These are phyloP conservation scores for Xylaria sp. DNA, from an alignment of 2,329 filamentous ascomycete genomes.

Conservation along the genomic window DNA sequence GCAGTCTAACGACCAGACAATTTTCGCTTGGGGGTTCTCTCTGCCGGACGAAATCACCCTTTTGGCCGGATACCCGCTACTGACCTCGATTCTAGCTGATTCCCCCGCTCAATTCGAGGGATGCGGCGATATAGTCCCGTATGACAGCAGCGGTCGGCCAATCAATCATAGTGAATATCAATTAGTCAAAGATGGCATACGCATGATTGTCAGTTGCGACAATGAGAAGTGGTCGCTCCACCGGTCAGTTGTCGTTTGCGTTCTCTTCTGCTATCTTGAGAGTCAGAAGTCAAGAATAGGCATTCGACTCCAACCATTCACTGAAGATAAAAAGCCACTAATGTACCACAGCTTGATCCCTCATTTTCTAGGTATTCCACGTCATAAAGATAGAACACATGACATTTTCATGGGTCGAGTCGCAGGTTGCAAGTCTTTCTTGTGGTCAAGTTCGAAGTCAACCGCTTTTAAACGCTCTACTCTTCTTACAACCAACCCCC, in stretches of 20 bases:
- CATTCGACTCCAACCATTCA: background rate
- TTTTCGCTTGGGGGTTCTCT: slow-evolving; percentile 2
- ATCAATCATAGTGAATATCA: background rate
- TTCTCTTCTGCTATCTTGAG: background rate
- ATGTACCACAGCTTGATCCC: background rate
- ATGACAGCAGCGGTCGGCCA: background rate
- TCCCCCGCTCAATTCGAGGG: background rate
- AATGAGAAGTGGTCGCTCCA: background rate
- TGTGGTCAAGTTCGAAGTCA: background rate
- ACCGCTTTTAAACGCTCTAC: background rate
- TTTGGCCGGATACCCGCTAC: background rate
- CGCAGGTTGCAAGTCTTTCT: background rate
- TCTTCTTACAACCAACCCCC: background rate
- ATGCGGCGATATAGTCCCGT: background rate
- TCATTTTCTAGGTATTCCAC: background rate
- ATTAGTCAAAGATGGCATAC: background rate
- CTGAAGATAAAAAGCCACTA: background rate
- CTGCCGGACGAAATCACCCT: background rate
- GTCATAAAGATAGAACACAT: background rate
- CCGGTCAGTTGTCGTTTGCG: background rate
- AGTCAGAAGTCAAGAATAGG: background rate
- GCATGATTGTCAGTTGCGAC: background rate
- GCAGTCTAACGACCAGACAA: background rate
- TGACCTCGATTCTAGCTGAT: background rate
- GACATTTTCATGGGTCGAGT: background rate